Base-by-base conservation (phyloP, 73 alveolate species). In the Tetrahymena malaccensis region DNA sequence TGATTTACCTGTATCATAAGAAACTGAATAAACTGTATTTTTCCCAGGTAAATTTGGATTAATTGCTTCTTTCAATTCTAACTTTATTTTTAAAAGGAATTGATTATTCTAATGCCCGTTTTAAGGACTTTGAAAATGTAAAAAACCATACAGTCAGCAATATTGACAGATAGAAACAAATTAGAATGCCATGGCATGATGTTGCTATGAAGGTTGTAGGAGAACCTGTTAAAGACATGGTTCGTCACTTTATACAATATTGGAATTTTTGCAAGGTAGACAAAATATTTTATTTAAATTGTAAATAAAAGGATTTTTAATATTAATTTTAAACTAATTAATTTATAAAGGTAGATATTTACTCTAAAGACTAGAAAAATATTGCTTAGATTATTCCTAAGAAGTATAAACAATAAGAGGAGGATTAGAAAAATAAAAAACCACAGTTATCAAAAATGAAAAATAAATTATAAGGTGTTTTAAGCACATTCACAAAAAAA, bases 161-260 rank as follows among this genome's bases (percentile, higher is more conserved):
- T 35, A 97, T 98, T 8, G 98, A 98, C 43, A 97, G 99, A 94
- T 50, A 96, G 35, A 97, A 85, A 15, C 95, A 83, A 44, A 96
- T 96, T 19, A 96, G 99, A 95, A 98, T 99, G 99, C 99, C 99
- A 34, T 99, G 99, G 99, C 99, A 99, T 95, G 99, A 99, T 97
- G 96, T 98, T 22, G 99, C 98, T 25, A 93, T 97, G 25, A 94
- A 97, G 43, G 94, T 99, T 27, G 94, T 85, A 40, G 99, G 99
- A 33, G 99, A 98, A 21, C 97, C 98, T 4, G 99, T 98, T 35
- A 96, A 96, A 93, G 99, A 99, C 95, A 85, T 99, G 9, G 98
- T 99, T 13, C 96, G 98, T 70, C 99, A 99, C 96, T 99, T 99
- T 94, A 98, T 98, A n/a, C 98, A 99, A 93, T 97, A 98, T 85